Evolutionary conservation across 164 flowering plant genomes (phyloP).

Genomic region (Nymphaea thermarum): DNA sequence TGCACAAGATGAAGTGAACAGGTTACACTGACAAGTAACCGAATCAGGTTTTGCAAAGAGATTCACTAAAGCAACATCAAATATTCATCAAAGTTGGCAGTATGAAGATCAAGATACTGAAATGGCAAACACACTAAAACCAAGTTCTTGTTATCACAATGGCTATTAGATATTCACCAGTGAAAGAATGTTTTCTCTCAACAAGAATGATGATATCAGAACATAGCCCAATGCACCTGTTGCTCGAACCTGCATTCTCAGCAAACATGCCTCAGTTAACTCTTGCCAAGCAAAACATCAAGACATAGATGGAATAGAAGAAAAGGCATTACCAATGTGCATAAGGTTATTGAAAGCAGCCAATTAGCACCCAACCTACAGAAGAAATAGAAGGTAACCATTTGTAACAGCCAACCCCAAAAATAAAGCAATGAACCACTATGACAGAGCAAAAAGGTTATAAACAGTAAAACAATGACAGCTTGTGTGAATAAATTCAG

Average conservation of each 20-base stretch:
- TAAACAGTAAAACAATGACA: no score
- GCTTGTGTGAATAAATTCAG: no score
- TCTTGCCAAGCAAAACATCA: background rate
- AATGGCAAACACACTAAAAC: background rate
- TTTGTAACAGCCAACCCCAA: no score
- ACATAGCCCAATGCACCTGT: conserved; percentile 71
- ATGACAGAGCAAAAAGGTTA: no score
- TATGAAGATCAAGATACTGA: background rate
- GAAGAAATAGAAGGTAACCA: conserved; percentile 8
- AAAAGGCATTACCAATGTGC: conserved; percentile 47
- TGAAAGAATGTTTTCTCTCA: conserved; percentile 83
- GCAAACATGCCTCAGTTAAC: background rate
- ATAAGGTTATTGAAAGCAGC: conserved; percentile 57
- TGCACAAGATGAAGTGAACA: conserved; percentile 19
- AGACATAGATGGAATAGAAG: background rate
- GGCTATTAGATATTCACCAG: conserved; percentile 38
- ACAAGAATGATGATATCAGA: conserved; percentile 65
- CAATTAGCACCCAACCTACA: conserved; percentile 63
- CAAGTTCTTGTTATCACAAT: no score
- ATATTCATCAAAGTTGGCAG: background rate
- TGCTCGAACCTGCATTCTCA: conserved; percentile 58
- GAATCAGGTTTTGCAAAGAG: background rate
- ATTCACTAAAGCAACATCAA: background rate
- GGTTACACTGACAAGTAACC: background rate
- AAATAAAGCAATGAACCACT: no score